phyloP scores from a whole-genome alignment of 495 filamentous ascomycete genomes.

The Trichodelitschia bisporula region DNA sequence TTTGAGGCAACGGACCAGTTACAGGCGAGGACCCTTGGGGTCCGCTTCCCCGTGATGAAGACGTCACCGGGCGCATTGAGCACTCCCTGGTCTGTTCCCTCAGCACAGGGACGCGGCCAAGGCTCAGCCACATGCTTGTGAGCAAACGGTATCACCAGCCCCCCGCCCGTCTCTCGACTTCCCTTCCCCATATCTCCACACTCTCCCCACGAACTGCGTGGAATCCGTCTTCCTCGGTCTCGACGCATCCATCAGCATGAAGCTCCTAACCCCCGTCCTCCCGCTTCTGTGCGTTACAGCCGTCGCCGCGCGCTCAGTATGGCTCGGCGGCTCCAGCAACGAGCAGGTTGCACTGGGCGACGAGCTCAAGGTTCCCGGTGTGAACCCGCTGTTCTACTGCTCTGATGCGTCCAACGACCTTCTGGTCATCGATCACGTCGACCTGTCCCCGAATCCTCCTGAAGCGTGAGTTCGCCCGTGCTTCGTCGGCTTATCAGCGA shows the following conservation, averaged over 20 bases:
- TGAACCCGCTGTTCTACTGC: constrained; percentile 60
- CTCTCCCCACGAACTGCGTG: no score
- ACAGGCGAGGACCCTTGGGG: no score
- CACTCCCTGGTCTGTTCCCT: no score
- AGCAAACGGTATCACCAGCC: no score
- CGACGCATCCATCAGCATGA: constrained; percentile 6
- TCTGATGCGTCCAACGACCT: constrained; percentile 30
- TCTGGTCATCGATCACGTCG: constrained; percentile 51
- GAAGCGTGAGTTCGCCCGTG: constrained; percentile 65
- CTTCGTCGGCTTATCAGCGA: no score
- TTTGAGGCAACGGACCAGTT: no score
- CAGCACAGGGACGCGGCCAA: no score
- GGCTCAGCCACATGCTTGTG: no score
- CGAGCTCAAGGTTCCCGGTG: constrained; percentile 32
- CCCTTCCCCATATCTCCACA: no score
- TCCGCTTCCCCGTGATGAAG: no score
- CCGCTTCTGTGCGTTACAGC: constrained; percentile 10
- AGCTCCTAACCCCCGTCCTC: constrained; percentile 7
- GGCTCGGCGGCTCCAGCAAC: constrained; percentile 6
- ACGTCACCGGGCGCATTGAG: no score
- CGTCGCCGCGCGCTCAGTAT: constrained; percentile 7
- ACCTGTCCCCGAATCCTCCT: constrained; percentile 71
- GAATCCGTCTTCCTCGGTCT: neutral
- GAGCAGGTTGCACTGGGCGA: constrained; percentile 13
- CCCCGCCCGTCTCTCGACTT: no score